Conservation (phyloP, 352 stramenopile genomes). For the Globisporangium cederbergense region DNA sequence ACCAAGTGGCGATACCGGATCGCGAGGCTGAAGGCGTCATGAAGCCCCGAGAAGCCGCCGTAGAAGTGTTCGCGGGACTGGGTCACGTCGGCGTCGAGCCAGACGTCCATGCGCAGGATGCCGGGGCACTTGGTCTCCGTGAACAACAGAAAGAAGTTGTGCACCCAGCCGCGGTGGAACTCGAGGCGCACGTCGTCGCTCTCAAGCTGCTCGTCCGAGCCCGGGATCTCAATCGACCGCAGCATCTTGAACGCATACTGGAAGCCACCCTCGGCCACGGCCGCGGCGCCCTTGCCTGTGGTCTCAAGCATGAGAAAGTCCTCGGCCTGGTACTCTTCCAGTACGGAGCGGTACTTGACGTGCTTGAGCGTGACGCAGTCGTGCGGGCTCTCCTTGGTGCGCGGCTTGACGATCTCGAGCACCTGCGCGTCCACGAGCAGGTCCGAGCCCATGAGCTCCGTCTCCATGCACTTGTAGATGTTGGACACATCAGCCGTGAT, state of each 20-base stretch:
- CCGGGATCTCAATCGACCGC: constrained; percentile 32
- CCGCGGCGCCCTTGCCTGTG: constrained; percentile 27
- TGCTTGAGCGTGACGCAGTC: constrained; percentile 78
- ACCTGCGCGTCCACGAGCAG: constrained; percentile 66
- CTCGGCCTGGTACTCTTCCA: constrained; percentile 51
- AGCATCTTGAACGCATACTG: constrained; percentile 67
- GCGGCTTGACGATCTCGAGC: constrained; percentile 59
- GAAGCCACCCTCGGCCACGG: constrained; percentile 33
- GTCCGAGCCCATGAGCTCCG: constrained; percentile 47
- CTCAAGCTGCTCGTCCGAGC: constrained; percentile 42
- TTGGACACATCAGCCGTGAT: constrained; percentile 49
- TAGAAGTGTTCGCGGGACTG: constrained; percentile 49
- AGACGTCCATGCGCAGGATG: constrained; percentile 67
- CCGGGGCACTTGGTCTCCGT: constrained; percentile 51
- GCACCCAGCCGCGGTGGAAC: constrained; percentile 49
- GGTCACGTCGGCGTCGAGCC: constrained; percentile 63
- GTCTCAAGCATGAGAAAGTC: constrained; percentile 69
- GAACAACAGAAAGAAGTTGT: constrained; percentile 59
- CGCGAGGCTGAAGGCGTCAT: constrained; percentile 66
- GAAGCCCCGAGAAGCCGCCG: constrained; percentile 54
- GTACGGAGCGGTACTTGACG: constrained; percentile 63
- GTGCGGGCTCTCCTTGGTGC: constrained; percentile 66
- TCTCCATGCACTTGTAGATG: constrained; percentile 54
- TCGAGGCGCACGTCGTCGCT: constrained; percentile 41
- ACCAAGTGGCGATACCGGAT: constrained; percentile 61